Conservation (phyloP, 345 rosid genomes). For the Citropsis articulata region DNA sequence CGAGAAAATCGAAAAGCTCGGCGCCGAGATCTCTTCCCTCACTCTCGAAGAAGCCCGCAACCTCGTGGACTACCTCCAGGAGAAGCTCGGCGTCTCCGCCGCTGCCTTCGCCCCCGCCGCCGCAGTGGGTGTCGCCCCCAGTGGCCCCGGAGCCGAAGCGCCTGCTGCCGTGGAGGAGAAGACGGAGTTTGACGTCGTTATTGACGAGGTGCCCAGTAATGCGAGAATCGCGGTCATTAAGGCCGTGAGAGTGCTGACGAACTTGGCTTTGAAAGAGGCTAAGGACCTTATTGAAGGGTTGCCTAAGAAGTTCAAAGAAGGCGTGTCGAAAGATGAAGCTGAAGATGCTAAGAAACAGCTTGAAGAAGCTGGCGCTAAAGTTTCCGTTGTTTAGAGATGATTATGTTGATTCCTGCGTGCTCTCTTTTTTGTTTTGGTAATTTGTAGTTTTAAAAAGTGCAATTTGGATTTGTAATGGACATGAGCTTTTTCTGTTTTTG, state of each 20-base stretch:
- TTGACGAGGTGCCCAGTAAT: conserved; percentile 72
- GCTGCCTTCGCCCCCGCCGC: conserved; percentile 67
- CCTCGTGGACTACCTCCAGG: conserved; percentile 81
- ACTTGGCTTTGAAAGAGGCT: conserved; percentile 85
- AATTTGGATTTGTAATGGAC: background rate
- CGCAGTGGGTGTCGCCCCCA: conserved; percentile 41
- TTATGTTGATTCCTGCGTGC: background rate
- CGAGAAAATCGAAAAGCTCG: conserved; percentile 69
- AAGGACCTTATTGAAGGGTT: conserved; percentile 81
- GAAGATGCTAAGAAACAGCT: conserved; percentile 86
- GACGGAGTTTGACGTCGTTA: conserved; percentile 78
- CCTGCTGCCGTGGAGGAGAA: conserved; percentile 57
- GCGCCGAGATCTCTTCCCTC: conserved; percentile 53
- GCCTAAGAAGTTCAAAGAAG: conserved; percentile 87
- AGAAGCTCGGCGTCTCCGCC: conserved; percentile 79
- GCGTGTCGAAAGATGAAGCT: conserved; percentile 73
- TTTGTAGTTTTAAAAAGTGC: background rate
- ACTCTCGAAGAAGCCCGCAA: conserved; percentile 75
- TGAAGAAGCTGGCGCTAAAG: conserved; percentile 82
- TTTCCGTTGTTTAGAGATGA: conserved; percentile 43
- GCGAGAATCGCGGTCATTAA: conserved; percentile 79
- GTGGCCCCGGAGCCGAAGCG: conserved; percentile 22
- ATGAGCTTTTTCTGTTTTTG: background rate
- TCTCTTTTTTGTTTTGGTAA: background rate
- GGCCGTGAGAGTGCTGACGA: conserved; percentile 71